Evolutionary conservation across 164 flowering plant genomes (phyloP).

Genomic region (Vitis amurensis): DNA sequence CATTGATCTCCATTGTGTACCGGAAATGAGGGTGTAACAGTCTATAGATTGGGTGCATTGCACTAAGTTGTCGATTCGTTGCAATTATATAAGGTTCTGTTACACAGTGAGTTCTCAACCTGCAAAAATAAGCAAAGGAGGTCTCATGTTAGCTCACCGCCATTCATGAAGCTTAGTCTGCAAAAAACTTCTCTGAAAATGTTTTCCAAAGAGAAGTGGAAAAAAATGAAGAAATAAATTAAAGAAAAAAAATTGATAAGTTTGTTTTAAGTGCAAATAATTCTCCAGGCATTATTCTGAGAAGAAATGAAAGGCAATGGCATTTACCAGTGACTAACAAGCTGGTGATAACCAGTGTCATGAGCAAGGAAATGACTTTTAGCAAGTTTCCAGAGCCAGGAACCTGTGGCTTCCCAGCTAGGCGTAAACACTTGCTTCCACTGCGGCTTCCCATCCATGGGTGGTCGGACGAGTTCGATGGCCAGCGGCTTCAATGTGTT

Average conservation of each 20-base stretch:
- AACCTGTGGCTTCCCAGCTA: slow-evolving; percentile 12
- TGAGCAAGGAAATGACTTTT: slow-evolving; percentile 39
- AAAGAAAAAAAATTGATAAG: too few relatives aligned
- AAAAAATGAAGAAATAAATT: too few relatives aligned
- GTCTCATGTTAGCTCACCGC: too few relatives aligned
- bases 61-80: slow-evolving; percentile 64
- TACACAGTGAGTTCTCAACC: slow-evolving; percentile 69
- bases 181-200: too few relatives aligned
- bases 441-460: slow-evolving; percentile 26
- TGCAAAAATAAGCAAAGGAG: slow-evolving; percentile 20
- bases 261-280: too few relatives aligned
- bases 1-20: slow-evolving; percentile 83
- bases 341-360: slow-evolving; percentile 39
- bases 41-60: slow-evolving; percentile 73
- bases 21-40: slow-evolving; percentile 68
- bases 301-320: background rate
- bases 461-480: slow-evolving; percentile 48
- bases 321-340: slow-evolving; percentile 39
- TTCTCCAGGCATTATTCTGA: too few relatives aligned
- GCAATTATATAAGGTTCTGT: slow-evolving; percentile 76
- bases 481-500: slow-evolving; percentile 40
- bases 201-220: too few relatives aligned
- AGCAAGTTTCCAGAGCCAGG: slow-evolving; percentile 42
- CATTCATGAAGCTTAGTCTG: too few relatives aligned
- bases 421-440: slow-evolving; percentile 36